These are phyloP conservation scores for Pseudophaeomoniella oleicola DNA, from an alignment of 2,329 filamentous ascomycete species.

Conservation along the genomic window DNA sequence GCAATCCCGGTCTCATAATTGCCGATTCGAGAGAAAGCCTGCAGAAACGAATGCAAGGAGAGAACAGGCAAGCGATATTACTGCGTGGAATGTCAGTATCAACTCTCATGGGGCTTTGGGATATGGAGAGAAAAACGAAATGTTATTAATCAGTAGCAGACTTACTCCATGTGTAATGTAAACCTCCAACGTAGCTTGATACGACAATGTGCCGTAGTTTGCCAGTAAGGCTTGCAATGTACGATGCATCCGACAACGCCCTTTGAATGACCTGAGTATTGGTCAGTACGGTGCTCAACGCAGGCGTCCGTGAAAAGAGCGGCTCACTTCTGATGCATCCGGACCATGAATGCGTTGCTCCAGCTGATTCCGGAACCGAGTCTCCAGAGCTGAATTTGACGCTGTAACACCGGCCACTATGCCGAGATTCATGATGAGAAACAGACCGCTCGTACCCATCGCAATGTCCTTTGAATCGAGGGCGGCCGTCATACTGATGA, in stretches of 20 bases:
- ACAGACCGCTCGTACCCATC: conserved; percentile 34
- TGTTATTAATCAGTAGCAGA: no score
- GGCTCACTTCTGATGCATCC: not conserved
- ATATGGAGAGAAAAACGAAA: no score
- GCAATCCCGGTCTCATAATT: no score
- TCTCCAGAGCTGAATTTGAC: conserved; percentile 4
- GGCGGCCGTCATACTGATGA: conserved; percentile 34
- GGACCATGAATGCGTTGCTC: not conserved
- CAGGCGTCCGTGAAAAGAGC: not conserved
- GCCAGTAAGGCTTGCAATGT: not conserved
- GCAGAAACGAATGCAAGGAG: no score
- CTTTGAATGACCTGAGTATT: not conserved
- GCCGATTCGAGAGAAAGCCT: no score
- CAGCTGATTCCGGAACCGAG: conserved; percentile 1
- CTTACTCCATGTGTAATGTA: not conserved
- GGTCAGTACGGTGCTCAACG: not conserved
- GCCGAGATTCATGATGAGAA: conserved; percentile 16
- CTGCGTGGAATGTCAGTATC: no score
- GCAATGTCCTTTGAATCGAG: conserved; percentile 32
- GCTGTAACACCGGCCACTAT: conserved; percentile 5
- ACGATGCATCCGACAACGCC: not conserved
- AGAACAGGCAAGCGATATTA: no score
- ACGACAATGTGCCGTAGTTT: not conserved
- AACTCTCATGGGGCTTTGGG: no score
- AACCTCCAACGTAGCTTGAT: not conserved